A percentile compares a stretch with the other conserved stretches of the same genome.
Conservation (phyloP, 2,329 filamentous ascomycete species). For the Colletotrichum noveboracense region DNA sequence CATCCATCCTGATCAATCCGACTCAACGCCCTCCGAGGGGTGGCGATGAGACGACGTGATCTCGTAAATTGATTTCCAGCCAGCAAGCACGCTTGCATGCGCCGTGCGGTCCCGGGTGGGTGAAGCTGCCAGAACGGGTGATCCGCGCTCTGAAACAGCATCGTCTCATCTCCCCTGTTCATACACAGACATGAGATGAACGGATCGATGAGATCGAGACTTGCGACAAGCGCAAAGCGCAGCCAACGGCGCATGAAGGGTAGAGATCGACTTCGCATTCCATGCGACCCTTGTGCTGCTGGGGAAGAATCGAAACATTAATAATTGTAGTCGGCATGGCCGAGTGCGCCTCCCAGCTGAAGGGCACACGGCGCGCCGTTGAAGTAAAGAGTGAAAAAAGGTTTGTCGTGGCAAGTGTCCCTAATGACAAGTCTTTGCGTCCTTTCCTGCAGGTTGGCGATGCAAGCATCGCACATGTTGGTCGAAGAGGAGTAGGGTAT, state of each 20-base stretch:
- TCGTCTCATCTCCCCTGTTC: neutral
- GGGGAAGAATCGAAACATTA: constrained; percentile 19
- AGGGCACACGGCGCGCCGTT: neutral
- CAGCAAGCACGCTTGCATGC: constrained; percentile 4
- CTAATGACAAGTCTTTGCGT: constrained; percentile 11
- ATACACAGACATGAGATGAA: neutral
- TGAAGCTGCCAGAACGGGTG: neutral
- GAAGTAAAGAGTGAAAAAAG: neutral
- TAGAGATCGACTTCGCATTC: constrained; percentile 4
- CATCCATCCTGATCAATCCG: constrained; percentile 8
- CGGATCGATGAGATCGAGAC: neutral
- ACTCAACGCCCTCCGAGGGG: neutral
- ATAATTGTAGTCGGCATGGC: neutral
- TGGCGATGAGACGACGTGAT: neutral
- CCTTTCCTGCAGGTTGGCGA: constrained; percentile 20
- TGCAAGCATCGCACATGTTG: constrained; percentile 11
- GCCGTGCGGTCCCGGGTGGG: neutral
- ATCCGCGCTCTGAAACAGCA: neutral
- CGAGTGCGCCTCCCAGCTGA: neutral
- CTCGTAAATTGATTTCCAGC: constrained; percentile 9
- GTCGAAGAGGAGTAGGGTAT: constrained; percentile 16
- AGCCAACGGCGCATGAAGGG: neutral
- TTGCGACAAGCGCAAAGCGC: neutral
- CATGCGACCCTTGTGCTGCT: constrained; percentile 8
- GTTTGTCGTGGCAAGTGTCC: constrained; percentile 14